phyloP scores from a whole-genome alignment of 306 rosid species.

The Vicia villosa region DNA sequence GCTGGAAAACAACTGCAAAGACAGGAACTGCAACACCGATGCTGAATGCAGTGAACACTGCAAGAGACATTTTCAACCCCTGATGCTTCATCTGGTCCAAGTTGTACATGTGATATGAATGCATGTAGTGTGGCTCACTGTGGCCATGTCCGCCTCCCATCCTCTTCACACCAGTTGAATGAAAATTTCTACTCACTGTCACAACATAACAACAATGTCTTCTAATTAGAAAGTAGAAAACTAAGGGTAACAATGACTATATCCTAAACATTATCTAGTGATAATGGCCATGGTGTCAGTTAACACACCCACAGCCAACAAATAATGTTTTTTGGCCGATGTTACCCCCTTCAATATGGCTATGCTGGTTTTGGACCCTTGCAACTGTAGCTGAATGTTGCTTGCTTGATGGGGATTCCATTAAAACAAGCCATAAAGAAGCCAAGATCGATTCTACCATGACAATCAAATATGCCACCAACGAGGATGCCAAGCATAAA shows the following conservation, averaged over 20 bases:
- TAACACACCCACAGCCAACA: background rate
- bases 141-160: slow-evolving; percentile 59
- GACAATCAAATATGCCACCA: background rate
- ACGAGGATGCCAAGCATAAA: background rate
- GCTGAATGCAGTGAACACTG: slow-evolving; percentile 55
- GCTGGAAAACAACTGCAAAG: slow-evolving; percentile 59
- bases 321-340: background rate
- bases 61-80: slow-evolving; percentile 54
- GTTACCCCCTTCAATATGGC: background rate
- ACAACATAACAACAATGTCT: slow-evolving; percentile 28
- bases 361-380: background rate
- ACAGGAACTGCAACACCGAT: slow-evolving; percentile 53
- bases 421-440: background rate
- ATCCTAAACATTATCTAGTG: background rate
- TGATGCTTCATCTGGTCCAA: slow-evolving; percentile 54
- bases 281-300: background rate
- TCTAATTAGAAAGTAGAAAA: background rate
- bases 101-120: slow-evolving; percentile 59
- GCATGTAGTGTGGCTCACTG: slow-evolving; percentile 50
- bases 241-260: background rate
- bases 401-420: background rate
- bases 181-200: slow-evolving; percentile 52
- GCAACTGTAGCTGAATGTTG: background rate
- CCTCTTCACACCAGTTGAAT: slow-evolving; percentile 52
- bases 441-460: background rate